These are phyloP conservation scores for Pisolithus thermaeus DNA, from an alignment of 1,284 basidiomycete species.

Conservation along the genomic window DNA sequence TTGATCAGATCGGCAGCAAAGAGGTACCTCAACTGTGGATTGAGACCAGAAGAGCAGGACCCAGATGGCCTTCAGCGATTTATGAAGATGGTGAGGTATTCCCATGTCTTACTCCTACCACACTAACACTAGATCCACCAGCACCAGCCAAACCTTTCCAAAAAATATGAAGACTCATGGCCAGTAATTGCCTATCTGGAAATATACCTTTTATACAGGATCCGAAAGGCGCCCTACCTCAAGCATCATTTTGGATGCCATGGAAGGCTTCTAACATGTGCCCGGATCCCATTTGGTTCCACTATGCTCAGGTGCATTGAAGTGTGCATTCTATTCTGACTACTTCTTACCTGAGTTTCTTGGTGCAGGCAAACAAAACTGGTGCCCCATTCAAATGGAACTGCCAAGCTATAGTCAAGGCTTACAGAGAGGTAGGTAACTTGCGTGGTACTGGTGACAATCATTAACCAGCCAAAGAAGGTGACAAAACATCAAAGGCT, in stretches of 20 bases:
- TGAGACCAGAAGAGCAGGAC: constrained; percentile 11
- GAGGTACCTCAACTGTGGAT: constrained; percentile 4
- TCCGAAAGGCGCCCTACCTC: no score
- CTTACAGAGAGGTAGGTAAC: neutral
- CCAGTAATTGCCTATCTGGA: constrained; percentile 18
- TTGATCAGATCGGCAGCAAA: neutral
- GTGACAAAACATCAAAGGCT: neutral
- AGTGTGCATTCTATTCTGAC: neutral
- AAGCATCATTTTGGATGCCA: neutral
- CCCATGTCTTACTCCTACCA: neutral
- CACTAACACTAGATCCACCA: constrained; percentile 11
- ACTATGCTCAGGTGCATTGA: constrained; percentile 2
- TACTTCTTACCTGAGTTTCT: neutral
- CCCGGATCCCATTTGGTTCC: constrained; percentile 10
- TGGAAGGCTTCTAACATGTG: neutral
- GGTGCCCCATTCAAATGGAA: neutral
- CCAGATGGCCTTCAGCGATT: constrained; percentile 7
- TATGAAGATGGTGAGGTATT: constrained; percentile 11
- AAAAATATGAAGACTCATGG: constrained; percentile 15
- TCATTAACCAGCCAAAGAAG: neutral
- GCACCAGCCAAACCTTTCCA: neutral
- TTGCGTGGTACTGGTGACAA: neutral
- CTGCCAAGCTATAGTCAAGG: neutral
- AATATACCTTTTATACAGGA: constrained; percentile 1
- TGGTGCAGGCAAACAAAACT: neutral